Evolutionary conservation across 345 rosid genomes (phyloP).

Genomic region (Boechera stricta): DNA sequence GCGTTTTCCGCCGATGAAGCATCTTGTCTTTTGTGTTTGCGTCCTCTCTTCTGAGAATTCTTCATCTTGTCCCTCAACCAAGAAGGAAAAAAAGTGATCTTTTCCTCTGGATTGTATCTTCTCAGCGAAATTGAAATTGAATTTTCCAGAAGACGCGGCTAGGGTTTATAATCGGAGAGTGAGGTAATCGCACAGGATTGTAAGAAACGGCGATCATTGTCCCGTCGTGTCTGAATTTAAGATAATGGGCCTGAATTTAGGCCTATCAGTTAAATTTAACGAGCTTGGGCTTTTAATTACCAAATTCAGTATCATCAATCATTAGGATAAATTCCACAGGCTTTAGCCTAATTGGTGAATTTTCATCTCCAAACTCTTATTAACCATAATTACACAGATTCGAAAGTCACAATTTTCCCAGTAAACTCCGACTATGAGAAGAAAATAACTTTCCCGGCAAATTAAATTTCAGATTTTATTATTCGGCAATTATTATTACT

Average conservation of each 20-base stretch:
- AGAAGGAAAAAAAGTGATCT: slow-evolving; percentile 1
- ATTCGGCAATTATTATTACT: too few species aligned
- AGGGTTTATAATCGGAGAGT: slow-evolving; percentile 43
- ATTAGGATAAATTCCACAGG: too few species aligned
- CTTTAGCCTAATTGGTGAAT: too few species aligned
- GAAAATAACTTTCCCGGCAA: too few species aligned
- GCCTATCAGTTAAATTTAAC: not conserved
- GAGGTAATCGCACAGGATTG: not conserved
- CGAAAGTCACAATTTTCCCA: too few species aligned
- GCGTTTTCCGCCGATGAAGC: slow-evolving; percentile 37
- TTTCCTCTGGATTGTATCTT: slow-evolving; percentile 9
- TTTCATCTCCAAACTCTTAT: too few species aligned
- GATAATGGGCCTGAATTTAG: not conserved
- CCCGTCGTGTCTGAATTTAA: slow-evolving; percentile 28
- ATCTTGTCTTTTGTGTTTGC: slow-evolving; percentile 38
- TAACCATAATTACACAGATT: too few species aligned
- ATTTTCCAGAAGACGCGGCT: slow-evolving; percentile 23
- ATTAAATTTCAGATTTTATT: too few species aligned
- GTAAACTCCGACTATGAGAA: too few species aligned
- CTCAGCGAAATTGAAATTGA: slow-evolving; percentile 3
- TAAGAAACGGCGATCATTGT: slow-evolving; percentile 35
- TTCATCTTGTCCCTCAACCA: slow-evolving; percentile 25
- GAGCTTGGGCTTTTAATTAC: not conserved
- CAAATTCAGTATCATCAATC: too few species aligned
- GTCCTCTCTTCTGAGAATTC: slow-evolving; percentile 38